phyloP scores from a whole-genome alignment of 257 asterid species.

The Nemophila menziesii region DNA sequence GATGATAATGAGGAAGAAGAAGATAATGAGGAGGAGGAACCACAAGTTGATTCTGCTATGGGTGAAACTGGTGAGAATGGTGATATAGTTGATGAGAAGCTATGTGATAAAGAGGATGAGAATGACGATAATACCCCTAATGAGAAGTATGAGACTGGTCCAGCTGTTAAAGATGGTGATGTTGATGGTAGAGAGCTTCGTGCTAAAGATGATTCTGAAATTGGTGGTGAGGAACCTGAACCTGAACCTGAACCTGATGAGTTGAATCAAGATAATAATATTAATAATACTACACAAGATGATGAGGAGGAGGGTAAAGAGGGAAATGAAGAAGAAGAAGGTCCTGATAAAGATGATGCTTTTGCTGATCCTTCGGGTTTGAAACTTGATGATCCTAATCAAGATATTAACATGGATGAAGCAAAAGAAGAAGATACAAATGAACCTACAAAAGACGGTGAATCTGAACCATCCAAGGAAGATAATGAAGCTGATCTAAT shows the following conservation, averaged over 20 bases:
- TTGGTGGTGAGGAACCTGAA: slow-evolving; percentile 27
- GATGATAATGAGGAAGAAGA: slow-evolving; percentile 51
- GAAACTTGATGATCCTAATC: slow-evolving; percentile 42
- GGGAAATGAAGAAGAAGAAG: slow-evolving; percentile 40
- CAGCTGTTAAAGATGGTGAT: slow-evolving; percentile 43
- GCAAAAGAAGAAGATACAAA: slow-evolving; percentile 20
- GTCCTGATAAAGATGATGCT: slow-evolving; percentile 55
- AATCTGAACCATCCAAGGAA: slow-evolving; percentile 25
- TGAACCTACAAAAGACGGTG: slow-evolving; percentile 52
- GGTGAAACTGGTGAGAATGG: slow-evolving; percentile 63
- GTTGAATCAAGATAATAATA: no score
- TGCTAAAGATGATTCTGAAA: slow-evolving; percentile 51
- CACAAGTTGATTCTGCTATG: slow-evolving; percentile 66
- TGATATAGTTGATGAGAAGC: slow-evolving; percentile 73
- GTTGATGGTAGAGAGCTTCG: slow-evolving; percentile 55
- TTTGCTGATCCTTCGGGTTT: slow-evolving; percentile 54
- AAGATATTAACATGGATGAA: slow-evolving; percentile 34
- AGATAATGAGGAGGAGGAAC: slow-evolving; percentile 43
- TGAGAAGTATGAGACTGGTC: slow-evolving; percentile 78
- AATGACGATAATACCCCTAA: slow-evolving; percentile 24
- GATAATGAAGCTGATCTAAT: slow-evolving; percentile 32
- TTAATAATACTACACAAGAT: no score
- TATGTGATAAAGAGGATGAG: slow-evolving; percentile 33
- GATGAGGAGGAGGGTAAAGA: slow-evolving; percentile 42
- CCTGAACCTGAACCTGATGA: slow-evolving; percentile 30